A percentile compares a stretch with the other conserved stretches of the same genome.
Evolutionary conservation across 2,329 filamentous ascomycete genomes (phyloP).

Genomic region (Colletotrichum musae): DNA sequence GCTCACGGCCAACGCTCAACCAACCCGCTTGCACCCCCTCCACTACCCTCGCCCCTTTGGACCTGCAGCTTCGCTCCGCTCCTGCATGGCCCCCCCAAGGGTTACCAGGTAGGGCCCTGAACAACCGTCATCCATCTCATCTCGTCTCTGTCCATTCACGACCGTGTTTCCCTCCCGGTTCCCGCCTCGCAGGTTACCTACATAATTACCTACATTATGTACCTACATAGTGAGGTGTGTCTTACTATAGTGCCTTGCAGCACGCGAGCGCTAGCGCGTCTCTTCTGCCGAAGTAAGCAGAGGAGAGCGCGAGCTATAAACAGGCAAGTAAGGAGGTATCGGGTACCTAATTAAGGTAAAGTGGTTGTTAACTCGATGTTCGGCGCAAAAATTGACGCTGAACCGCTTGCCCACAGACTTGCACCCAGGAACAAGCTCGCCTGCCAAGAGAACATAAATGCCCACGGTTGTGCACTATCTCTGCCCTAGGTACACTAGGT

Average conservation of each 20-base stretch:
- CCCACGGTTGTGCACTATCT: neutral
- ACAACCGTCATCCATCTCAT: conserved; percentile 31
- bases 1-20: conserved; percentile 14
- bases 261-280: conserved; percentile 29
- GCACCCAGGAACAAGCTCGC: neutral
- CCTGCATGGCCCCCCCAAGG: conserved; percentile 31
- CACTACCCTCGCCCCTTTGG: conserved; percentile 12
- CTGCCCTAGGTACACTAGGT: neutral
- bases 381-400: no score
- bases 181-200: conserved; percentile 38
- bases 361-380: no score
- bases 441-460: conserved; percentile 12
- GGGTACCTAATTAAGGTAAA: no score
- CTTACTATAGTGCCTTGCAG: no score
- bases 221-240: no score
- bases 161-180: conserved; percentile 18
- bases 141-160: conserved; percentile 23
- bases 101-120: conserved; percentile 5
- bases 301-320: no score
- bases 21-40: conserved; percentile 30
- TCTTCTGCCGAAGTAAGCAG: conserved; percentile 16
- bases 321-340: no score
- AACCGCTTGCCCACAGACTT: neutral
- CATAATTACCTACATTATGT: neutral
- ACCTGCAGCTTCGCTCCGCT: conserved; percentile 39